A percentile compares a stretch with the other conserved stretches of the same genome.
These are phyloP conservation scores for Termitomyces sp. DNA, from an alignment of 768 basidiomycete species.

Conservation along the genomic window DNA sequence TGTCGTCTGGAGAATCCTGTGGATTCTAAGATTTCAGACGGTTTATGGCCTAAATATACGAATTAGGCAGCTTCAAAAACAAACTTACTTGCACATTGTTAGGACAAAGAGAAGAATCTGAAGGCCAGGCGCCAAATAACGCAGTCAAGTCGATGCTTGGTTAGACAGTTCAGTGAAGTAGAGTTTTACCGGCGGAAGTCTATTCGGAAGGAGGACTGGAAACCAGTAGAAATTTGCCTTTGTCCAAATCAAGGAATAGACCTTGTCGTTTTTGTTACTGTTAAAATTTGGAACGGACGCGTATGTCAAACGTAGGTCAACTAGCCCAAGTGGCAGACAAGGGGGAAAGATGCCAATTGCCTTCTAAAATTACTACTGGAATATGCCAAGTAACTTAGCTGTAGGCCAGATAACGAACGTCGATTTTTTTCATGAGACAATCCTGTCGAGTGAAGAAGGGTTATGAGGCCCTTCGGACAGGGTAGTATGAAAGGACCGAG, in stretches of 20 bases:
- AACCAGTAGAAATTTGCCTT: background rate
- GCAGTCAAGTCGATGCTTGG: background rate
- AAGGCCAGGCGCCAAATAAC: no score
- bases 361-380: background rate
- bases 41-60: background rate
- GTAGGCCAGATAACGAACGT: background rate
- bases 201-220: background rate
- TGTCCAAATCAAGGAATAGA: background rate
- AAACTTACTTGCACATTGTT: background rate
- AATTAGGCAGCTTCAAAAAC: constrained; percentile 1
- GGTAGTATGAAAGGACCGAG: background rate
- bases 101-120: background rate
- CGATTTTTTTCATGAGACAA: background rate
- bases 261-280: background rate
- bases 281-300: no score
- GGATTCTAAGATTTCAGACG: background rate
- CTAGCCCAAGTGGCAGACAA: background rate
- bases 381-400: background rate
- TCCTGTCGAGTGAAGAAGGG: background rate
- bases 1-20: background rate
- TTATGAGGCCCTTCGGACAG: background rate
- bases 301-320: no score
- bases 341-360: background rate
- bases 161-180: background rate
- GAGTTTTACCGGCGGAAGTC: background rate